Evolutionary conservation across 768 basidiomycete species (phyloP), one percentile per base, ranked within the genome.

Genomic region (Candolleomyces efflorescens): DNA sequence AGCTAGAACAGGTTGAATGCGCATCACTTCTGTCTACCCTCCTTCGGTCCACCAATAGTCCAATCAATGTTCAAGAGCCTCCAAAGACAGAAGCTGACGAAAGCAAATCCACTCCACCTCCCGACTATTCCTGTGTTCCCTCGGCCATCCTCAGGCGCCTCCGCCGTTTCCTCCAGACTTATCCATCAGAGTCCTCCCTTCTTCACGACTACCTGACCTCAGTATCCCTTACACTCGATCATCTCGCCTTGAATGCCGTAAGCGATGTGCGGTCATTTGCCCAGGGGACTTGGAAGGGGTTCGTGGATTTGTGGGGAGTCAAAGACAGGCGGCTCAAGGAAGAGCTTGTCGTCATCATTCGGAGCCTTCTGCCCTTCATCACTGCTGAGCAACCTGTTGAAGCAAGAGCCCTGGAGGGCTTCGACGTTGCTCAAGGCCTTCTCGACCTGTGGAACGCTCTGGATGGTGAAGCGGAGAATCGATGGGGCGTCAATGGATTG

Each of bases 241-340:
- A 90, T 55, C 71, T 94, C n/a, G 82, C 92, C 2, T 72, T 96
- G 55, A 98, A 98, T 67, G 79, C 74, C 58, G 82, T 79, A 43
- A 66, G 76, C 7, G 78, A 81, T 2, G 81, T 92, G 38, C 76
- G 80, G 7, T 69, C 69, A 17, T 87, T 92, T 61, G 89, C 90
- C 0, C 71, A 74, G 4, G 71, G 71, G 26, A 73, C 86, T 1
- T 92, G 94, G 85, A 72, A 83, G 47, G 69, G 70, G 2, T 65
- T 98, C 5, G 76, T 94, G 2, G 72, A 71, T 2, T 71, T 96
- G 23, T 97, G 93, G 93, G 77, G 79, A 2, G 88, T 88, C 17
- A 93, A 92, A 72, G 87, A 85, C 68, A 85, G 82, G 58, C 69
- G 77, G 7, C 73, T 89, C 62, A 94, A 94, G 67, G 94, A 95